Evolutionary conservation across 768 basidiomycete genomes (phyloP).

Genomic region (Filobasidium wieringae): DNA sequence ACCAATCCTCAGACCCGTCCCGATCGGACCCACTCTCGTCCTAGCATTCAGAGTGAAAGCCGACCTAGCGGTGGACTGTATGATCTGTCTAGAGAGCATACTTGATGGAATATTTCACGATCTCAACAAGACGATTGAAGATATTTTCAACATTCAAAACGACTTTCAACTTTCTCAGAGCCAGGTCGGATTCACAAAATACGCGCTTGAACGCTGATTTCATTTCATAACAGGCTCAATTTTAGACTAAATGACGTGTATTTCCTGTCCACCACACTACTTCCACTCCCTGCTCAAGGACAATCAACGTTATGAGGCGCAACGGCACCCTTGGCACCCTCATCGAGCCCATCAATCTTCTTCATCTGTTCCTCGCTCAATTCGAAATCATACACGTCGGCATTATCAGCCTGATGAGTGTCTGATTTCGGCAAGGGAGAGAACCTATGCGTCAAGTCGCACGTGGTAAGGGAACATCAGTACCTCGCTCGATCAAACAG

Average conservation of each 20-base stretch:
- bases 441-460: slow-evolving; percentile 45
- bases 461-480: background rate
- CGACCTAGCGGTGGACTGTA: background rate
- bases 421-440: slow-evolving; percentile 76
- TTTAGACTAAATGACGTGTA: no score
- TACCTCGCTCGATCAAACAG: background rate
- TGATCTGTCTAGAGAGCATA: background rate
- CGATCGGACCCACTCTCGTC: background rate
- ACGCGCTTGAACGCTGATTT: no score
- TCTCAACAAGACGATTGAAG: no score
- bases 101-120: no score
- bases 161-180: no score
- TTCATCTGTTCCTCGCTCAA: slow-evolving; percentile 56
- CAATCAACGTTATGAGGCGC: background rate
- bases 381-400: slow-evolving; percentile 64
- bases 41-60: background rate
- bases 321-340: slow-evolving; percentile 35
- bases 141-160: no score
- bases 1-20: background rate
- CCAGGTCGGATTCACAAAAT: no score
- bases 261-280: no score
- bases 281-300: no score
- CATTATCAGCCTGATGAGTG: slow-evolving; percentile 43
- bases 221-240: no score
- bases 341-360: slow-evolving; percentile 56